Evolutionary conservation across 1,284 basidiomycete genomes (phyloP), one percentile per base, ranked within the genome.

Genomic region (Fomitopsis palustris): DNA sequence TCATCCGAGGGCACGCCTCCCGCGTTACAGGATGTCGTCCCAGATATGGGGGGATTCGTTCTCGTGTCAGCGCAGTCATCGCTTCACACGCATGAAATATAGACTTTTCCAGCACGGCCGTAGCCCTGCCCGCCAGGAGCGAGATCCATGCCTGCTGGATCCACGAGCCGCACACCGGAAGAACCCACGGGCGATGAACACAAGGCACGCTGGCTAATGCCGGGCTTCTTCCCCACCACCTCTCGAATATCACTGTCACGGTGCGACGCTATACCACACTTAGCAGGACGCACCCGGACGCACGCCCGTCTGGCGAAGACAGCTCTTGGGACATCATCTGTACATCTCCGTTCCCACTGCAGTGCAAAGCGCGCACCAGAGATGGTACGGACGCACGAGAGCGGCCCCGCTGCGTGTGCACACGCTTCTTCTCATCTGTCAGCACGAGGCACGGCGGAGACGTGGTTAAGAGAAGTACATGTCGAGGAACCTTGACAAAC

Each of bases 191-290:
- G 21, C 17, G 45, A 14, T 37, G 29, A 42, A 54, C 42, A 45
- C 55, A 49, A 56, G 55, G 55, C 55, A 56, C 55, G 45, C 29
- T 56, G 55, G 55, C 10, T 35, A 35, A 51, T 56, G 33, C 45
- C 55, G 55, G 49, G 35, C 29, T 39, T 37, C 55, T 47, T 21
- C 49, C 29, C 31, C 29, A 19, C 49, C 49, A n/a, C 16, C 33
- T 17, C 23, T 31, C 27, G 54, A 55, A 41, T 37, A 55, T 55
- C 21, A 55, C 29, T 56, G 55, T 47, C 55, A 56, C 19, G 27
- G 33, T 54, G 39, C 53, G 37, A 42, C 17, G 17, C 53, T 39
- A 42, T 39, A 29, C 53, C 38, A 19, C 49, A 52, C 49, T 52
- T 19, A 52, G 49, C 49, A 52, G 49, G 31, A 37, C 19, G 33